phyloP scores from a whole-genome alignment of 768 basidiomycete genomes.

The Cyclocybe aegerita region DNA sequence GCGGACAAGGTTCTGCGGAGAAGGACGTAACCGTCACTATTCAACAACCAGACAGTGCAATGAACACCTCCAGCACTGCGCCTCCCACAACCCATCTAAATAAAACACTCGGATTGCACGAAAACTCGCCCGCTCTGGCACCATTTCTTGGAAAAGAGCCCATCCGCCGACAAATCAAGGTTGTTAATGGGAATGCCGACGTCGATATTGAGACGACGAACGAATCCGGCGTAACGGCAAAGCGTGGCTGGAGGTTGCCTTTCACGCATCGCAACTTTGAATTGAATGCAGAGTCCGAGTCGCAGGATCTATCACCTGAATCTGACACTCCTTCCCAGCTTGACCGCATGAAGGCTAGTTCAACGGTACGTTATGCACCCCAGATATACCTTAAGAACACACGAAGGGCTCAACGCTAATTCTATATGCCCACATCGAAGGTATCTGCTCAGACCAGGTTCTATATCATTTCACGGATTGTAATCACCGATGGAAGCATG shows the following conservation, averaged over 20 bases:
- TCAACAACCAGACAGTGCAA: not conserved
- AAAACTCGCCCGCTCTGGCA: conserved; percentile 50
- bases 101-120: conserved; percentile 46
- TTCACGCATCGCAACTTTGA: conserved; percentile 31
- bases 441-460: conserved; percentile 39
- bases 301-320: not conserved
- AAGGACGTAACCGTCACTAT: not conserved
- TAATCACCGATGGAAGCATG: conserved; percentile 47
- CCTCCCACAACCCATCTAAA: conserved; percentile 26
- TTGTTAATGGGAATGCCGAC: conserved; percentile 34
- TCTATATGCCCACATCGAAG: not conserved
- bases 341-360: too few species aligned
- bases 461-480: conserved; percentile 46
- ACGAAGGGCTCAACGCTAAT: too few species aligned
- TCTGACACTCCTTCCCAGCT: too few species aligned
- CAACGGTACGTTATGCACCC: too few species aligned
- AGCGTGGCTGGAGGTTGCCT: conserved; percentile 34
- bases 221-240: not conserved
- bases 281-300: not conserved
- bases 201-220: conserved; percentile 33
- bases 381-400: too few species aligned
- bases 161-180: conserved; percentile 40
- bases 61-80: conserved; percentile 2
- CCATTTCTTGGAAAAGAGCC: conserved; percentile 45
- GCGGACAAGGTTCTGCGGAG: conserved; percentile 9